Evolutionary conservation across 2,329 filamentous ascomycete genomes (phyloP), one percentile per base, ranked within the genome.

Genomic region (Thelonectria olida): DNA sequence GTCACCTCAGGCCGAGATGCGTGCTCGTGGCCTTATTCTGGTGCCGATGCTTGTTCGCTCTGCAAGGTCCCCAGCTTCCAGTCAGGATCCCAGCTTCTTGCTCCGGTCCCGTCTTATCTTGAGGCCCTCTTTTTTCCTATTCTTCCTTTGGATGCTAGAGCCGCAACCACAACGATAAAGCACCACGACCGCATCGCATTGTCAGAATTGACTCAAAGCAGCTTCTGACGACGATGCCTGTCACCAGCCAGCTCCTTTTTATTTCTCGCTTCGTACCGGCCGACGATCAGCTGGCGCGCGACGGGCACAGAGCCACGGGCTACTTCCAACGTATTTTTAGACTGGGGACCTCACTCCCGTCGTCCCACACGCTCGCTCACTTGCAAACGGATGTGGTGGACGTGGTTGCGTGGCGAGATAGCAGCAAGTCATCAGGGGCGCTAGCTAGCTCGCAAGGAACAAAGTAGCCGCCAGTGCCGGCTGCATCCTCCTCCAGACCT

Each of bases 311-410:
- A 44, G 38, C 51, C 20, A 8, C 7, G 15, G 23, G 10, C 27
- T 36, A 42, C 20, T 17, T 28, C n/a, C n/a, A 13, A 47, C 58
- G 62, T 71, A 71, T 71, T 71, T 71, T 71, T 71, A 71, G 65
- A 69, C 68, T 64, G 61, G 62, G 58, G 54, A 54, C 38, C n/a
- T 42, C 28, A 22, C 38, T 4, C 51, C 54, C 6, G 4, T 47
- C 59, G 61, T 57, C 64, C 64, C 61, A 56, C 57, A 50, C 45
- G 31, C 47, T 54, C 45, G 38, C 47, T 54, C 34, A 44, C 58
- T 52, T 53, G 63, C 52, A 41, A 47, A 53, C 44, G 56, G 50
- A 23, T 34, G 45, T 44, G 31, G 50, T 61, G 58, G 51, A 31
- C 19, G 59, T 58, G 57, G 54, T 55, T 67, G 66, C 47, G 66